These are phyloP conservation scores for Casuarina cunninghamiana DNA, from an alignment of 306 rosid species.

Conservation along the genomic window DNA sequence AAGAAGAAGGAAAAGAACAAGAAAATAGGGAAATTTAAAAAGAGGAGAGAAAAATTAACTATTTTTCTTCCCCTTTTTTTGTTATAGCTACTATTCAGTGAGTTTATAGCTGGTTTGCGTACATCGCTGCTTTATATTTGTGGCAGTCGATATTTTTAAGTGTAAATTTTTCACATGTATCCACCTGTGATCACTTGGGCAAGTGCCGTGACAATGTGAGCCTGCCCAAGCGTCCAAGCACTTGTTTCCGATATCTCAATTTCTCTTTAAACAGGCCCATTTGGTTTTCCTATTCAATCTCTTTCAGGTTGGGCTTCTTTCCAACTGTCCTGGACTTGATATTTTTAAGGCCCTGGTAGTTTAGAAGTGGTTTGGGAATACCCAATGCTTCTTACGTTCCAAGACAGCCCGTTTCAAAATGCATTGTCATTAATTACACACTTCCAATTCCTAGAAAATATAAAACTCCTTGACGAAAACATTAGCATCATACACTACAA, in stretches of 20 bases:
- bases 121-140: conserved; percentile 43
- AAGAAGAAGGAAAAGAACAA: neutral
- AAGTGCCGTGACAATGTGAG: neutral
- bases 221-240: neutral
- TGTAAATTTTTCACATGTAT: conserved; percentile 52
- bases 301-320: neutral
- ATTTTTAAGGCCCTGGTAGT: too few species aligned
- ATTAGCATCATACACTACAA: conserved; percentile 35
- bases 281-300: neutral
- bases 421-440: conserved; percentile 9
- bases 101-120: conserved; percentile 50
- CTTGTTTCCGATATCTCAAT: neutral
- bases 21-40: conserved; percentile 24
- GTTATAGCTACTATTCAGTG: conserved; percentile 44
- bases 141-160: conserved; percentile 49
- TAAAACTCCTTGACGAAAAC: conserved; percentile 23
- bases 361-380: neutral
- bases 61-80: conserved; percentile 52
- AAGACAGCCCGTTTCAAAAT: conserved; percentile 5
- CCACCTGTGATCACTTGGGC: neutral
- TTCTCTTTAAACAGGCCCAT: neutral
- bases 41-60: conserved; percentile 44
- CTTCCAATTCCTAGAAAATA: conserved; percentile 31
- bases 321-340: too few species aligned
- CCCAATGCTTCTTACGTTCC: conserved; percentile 2